Evolutionary conservation across 2,329 filamentous ascomycete genomes (phyloP), one percentile per base, ranked within the genome.

Genomic region (Aspergillus cejpii): DNA sequence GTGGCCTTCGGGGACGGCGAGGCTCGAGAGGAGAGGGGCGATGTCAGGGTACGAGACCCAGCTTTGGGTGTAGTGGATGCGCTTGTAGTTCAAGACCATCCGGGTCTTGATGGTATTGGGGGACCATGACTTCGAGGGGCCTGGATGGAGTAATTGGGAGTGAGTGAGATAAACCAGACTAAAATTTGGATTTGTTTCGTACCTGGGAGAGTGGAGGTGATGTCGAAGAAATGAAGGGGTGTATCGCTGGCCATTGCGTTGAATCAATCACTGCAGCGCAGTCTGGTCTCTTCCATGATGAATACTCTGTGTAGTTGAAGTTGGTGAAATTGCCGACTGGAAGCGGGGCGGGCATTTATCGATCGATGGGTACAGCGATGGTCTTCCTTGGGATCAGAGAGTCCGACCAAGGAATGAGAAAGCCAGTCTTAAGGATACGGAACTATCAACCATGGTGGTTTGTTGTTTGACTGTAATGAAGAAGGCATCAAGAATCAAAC

Each of bases 161-260:
- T 33, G 7, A 37, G 28, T n/a, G n/a, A n/a, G n/a, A n/a, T n/a
- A n/a, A n/a, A n/a, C n/a, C n/a, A n/a, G n/a, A n/a, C n/a, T n/a
- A n/a, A n/a, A n/a, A n/a, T n/a, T n/a, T n/a, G n/a, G n/a, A n/a
- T n/a, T n/a, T 28, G 14, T 11, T 24, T 34, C 38, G 24, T 50
- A 63, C 60, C 58, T 40, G 57, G 52, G 8, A 64, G 52, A 15
- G 49, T 53, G 7, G 59, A 64, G 12, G 38, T 41, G 24, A 66
- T 53, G 44, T 66, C 63, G 44, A 66, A 65, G 44, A 66, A 61
- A 36, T 66, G 63, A 14, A 65, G 56, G 1, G 61, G 59, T 11
- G 57, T 48, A 2, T 47, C 41, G 28, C 51, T 37, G 6, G 55
- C 26, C 58, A 63, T 42, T 39, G 51, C 15, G 39, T 19, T 15